phyloP scores from a whole-genome alignment of 306 rosid species.

The Malus sylvestris region DNA sequence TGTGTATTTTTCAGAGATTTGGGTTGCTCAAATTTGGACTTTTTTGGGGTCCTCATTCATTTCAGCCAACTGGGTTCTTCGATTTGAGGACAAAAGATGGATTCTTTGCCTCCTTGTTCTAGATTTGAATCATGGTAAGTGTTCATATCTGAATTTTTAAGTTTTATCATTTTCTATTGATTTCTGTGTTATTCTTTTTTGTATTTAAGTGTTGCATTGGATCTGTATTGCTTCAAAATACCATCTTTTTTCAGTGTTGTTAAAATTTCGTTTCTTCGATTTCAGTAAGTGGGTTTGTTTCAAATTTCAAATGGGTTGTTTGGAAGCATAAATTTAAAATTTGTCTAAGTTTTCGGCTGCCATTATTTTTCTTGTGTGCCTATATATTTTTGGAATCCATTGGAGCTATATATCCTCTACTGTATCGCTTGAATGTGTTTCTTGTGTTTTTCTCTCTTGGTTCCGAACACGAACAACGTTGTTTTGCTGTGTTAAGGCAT shows the following conservation, averaged over 20 bases:
- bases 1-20: slow-evolving; percentile 11
- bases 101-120: slow-evolving; percentile 24
- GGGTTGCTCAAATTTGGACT: slow-evolving; percentile 14
- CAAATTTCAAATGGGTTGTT: background rate
- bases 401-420: background rate
- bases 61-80: slow-evolving; percentile 32
- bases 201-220: slow-evolving; percentile 13
- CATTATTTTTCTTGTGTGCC: background rate
- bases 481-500: background rate
- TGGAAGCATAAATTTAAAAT: background rate
- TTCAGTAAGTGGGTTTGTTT: background rate
- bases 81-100: slow-evolving; percentile 29
- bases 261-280: background rate
- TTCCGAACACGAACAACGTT: background rate
- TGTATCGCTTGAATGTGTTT: background rate
- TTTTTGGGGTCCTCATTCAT: slow-evolving; percentile 17
- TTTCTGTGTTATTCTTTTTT: background rate
- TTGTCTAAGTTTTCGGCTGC: background rate
- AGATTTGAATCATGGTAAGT: slow-evolving; percentile 53
- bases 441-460: background rate
- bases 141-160: slow-evolving; percentile 59
- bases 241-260: background rate
- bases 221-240: slow-evolving; percentile 22
- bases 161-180: slow-evolving; percentile 5
- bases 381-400: background rate